Conservation (phyloP, 2,329 filamentous ascomycete species). For the Fusarium torulosum region DNA sequence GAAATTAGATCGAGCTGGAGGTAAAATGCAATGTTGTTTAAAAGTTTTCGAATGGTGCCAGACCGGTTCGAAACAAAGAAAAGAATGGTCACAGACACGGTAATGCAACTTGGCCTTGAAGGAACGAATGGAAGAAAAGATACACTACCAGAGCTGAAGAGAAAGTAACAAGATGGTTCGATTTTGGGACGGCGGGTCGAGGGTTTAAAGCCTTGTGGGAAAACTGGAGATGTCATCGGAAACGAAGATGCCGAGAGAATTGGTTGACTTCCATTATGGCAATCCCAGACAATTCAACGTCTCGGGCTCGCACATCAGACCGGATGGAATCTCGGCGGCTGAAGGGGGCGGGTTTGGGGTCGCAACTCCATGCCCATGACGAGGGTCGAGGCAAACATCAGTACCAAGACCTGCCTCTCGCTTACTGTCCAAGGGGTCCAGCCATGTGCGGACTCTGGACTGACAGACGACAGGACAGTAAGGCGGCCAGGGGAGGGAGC, state of each 20-base stretch:
- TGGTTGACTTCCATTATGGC: constrained; percentile 48
- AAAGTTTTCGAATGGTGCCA: constrained; percentile 59
- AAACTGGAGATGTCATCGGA: constrained; percentile 50
- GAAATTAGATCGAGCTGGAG: constrained; percentile 23
- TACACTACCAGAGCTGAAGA: constrained; percentile 63
- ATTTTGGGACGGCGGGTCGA: constrained; percentile 50
- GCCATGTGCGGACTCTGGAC: background rate
- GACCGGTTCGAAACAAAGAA: constrained; percentile 59
- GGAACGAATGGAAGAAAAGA: constrained; percentile 62
- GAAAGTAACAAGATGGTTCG: constrained; percentile 52
- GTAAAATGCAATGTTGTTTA: constrained; percentile 30
- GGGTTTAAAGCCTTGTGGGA: constrained; percentile 51
- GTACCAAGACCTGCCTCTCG: constrained; percentile 7
- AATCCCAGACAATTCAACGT: constrained; percentile 49
- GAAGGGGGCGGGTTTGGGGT: constrained; percentile 42
- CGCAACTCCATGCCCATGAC: constrained; percentile 26
- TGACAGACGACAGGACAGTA: background rate
- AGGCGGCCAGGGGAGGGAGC: constrained; percentile 18
- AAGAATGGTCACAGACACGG: constrained; percentile 61
- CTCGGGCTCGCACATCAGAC: constrained; percentile 51
- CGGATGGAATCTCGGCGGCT: constrained; percentile 47
- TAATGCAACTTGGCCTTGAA: constrained; percentile 49
- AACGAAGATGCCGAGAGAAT: constrained; percentile 56
- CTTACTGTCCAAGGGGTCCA: constrained; percentile 11
- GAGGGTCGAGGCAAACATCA: constrained; percentile 23